Percentiles rank a stretch among this genome's conserved stretches.
Conservation (phyloP, 192 early-diverging fungal genomes). For the Jimgerdemannia flammicorona region DNA sequence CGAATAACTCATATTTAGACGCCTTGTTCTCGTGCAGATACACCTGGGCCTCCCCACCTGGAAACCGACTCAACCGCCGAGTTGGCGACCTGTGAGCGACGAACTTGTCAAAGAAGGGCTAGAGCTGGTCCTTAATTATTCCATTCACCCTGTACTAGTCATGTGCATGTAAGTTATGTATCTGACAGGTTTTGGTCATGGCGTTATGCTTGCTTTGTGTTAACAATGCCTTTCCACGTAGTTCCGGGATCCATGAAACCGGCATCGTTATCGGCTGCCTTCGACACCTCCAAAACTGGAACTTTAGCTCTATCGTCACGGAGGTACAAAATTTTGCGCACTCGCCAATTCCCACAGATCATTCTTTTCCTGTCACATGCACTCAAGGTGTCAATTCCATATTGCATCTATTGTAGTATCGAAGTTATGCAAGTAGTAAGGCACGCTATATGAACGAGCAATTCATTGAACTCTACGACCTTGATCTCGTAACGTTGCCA, state of each 20-base stretch:
- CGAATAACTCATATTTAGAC: not conserved
- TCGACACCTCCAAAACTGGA: slow-evolving; percentile 91
- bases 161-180: slow-evolving; percentile 74
- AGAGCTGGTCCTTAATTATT: slow-evolving; percentile 76
- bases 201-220: not conserved
- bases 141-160: slow-evolving; percentile 83
- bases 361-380: not conserved
- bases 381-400: no score
- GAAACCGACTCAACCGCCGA: slow-evolving; percentile 55
- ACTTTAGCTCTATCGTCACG: slow-evolving; percentile 94
- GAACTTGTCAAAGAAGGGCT: slow-evolving; percentile 95
- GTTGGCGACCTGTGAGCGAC: slow-evolving; percentile 91
- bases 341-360: not conserved
- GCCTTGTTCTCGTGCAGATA: slow-evolving; percentile 17
- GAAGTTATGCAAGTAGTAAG: slow-evolving; percentile 88
- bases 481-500: slow-evolving; percentile 86
- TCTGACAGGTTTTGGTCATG: no score
- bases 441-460: slow-evolving; percentile 85
- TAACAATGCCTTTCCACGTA: slow-evolving; percentile 12
- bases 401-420: slow-evolving; percentile 53
- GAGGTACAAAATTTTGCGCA: slow-evolving; percentile 51
- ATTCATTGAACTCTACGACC: slow-evolving; percentile 94
- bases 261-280: slow-evolving; percentile 92
- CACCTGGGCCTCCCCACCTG: slow-evolving; percentile 65
- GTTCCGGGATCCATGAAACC: slow-evolving; percentile 91